A percentile compares a stretch with the other conserved stretches of the same genome.
Conservation (phyloP, 352 stramenopile species). For the Pythium aquatile region DNA sequence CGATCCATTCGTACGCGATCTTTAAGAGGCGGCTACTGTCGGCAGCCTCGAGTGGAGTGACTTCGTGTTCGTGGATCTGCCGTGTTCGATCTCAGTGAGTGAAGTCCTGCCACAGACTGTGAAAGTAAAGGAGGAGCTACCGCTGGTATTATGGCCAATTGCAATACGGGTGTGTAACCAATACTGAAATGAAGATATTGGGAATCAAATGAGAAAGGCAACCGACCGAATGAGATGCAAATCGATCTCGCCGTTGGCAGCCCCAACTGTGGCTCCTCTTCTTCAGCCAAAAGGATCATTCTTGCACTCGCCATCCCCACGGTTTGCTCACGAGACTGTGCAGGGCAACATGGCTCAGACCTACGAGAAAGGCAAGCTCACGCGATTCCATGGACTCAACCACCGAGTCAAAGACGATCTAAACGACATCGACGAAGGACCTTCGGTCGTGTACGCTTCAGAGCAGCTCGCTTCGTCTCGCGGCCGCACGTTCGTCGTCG, state of each 20-base stretch:
- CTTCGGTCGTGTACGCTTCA: background rate
- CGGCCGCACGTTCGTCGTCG: slow-evolving; percentile 15
- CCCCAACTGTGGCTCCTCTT: background rate
- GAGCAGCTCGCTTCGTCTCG: background rate
- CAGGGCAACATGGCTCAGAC: background rate
- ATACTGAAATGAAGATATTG: background rate
- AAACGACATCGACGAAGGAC: background rate
- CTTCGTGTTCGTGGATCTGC: slow-evolving; percentile 61
- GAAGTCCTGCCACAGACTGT: slow-evolving; percentile 14
- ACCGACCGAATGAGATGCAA: background rate
- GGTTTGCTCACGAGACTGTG: background rate
- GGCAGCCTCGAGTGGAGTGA: slow-evolving; percentile 74
- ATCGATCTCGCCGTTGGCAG: background rate
- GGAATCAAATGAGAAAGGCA: background rate
- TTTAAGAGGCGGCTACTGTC: slow-evolving; percentile 39
- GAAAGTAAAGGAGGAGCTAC: too few species aligned
- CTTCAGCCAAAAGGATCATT: background rate
- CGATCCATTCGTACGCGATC: slow-evolving; percentile 35
- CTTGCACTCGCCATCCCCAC: too few species aligned
- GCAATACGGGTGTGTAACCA: background rate
- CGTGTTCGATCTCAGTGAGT: slow-evolving; percentile 22
- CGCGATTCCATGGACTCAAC: slow-evolving; percentile 10
- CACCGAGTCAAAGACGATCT: background rate
- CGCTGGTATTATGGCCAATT: background rate
- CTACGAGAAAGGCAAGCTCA: slow-evolving; percentile 1